phyloP scores from a whole-genome alignment of 2,329 filamentous ascomycete genomes.

The Scortechinia acanthostroma region DNA sequence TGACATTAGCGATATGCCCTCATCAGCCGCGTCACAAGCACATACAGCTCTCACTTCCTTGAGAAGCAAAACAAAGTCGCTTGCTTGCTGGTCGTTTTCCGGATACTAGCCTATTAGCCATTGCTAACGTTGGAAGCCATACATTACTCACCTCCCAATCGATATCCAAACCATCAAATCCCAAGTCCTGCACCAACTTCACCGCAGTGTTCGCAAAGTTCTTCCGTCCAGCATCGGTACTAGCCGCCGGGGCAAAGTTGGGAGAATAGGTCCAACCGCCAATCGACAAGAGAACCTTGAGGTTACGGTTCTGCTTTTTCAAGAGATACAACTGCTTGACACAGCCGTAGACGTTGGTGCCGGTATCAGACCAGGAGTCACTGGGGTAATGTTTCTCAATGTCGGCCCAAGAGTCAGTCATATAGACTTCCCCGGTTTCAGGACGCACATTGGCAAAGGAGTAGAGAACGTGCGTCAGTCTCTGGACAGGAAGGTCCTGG shows the following conservation, averaged over 20 bases:
- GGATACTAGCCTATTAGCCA: constrained; percentile 15
- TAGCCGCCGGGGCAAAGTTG: constrained; percentile 65
- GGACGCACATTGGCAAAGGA: constrained; percentile 71
- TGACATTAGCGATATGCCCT: too few relatives aligned
- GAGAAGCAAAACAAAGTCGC: constrained; percentile 18
- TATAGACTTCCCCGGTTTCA: constrained; percentile 62
- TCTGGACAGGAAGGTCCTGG: constrained; percentile 57
- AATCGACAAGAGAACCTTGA: constrained; percentile 75
- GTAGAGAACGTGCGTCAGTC: constrained; percentile 74
- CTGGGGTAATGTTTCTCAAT: constrained; percentile 64
- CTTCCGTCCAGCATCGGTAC: constrained; percentile 50
- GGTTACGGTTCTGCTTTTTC: constrained; percentile 70
- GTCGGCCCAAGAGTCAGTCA: constrained; percentile 62
- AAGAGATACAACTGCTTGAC: constrained; percentile 73
- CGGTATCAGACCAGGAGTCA: constrained; percentile 60
- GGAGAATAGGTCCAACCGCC: constrained; percentile 80
- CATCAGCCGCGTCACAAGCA: constrained; percentile 32
- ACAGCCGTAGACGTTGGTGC: constrained; percentile 73
- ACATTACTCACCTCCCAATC: constrained; percentile 1
- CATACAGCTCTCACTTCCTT: constrained; percentile 45
- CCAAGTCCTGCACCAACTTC: constrained; percentile 65
- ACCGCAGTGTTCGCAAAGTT: constrained; percentile 68
- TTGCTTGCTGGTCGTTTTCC: constrained; percentile 11
- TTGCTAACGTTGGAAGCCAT: constrained; percentile 3
- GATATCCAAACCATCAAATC: constrained; percentile 43